Evolutionary conservation across 331 rosid species (phyloP), one percentile per base, ranked within the genome.

Genomic region (Saraca asoca): DNA sequence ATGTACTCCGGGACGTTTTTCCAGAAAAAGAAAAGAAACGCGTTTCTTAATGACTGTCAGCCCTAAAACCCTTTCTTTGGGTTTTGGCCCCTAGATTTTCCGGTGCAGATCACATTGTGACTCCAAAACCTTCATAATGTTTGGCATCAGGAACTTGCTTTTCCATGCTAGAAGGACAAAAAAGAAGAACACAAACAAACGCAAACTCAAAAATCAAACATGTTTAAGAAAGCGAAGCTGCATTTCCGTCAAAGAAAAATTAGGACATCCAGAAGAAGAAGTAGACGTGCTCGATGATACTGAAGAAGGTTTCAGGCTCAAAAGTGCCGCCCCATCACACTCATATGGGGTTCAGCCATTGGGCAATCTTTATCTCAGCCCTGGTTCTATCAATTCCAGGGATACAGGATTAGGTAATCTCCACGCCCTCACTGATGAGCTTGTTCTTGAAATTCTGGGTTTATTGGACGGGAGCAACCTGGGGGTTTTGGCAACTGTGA

Each of bases 401-500:
- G 87, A 85, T 77, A 78, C 90, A 2, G 98, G 98, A 58, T 80
- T 89, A 75, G 98, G 98, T 78, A 85, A 81, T 66, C 87, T 93
- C 41, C 90, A 81, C 10, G 65, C 75, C 50, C 88, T 93, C 1
- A 65, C 87, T 0, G 98, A 93, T 59, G 98, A 93, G 74, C 95
- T 93, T 72, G 80, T 93, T 68, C 90, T 93, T 58, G 95, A 93
- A 8, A 81, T 93, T 79, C 74, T 93, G 0, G 94, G 91, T 34
- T 69, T 85, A 39, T 61, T 85, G 67, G 83, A 65, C 65, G 90
- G 75, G 14, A n/a, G 75, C 16, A 62, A 71, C 19, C 68, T 93
- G 62, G 95, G 95, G 67, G 62, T 85, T 78, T 78, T 90, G 43
- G 83, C 90, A 8, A 59, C 80, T 62, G 98, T 85, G 50, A 93